phyloP scores from a whole-genome alignment of 2,329 filamentous ascomycete genomes.

The Fusarium sp. region DNA sequence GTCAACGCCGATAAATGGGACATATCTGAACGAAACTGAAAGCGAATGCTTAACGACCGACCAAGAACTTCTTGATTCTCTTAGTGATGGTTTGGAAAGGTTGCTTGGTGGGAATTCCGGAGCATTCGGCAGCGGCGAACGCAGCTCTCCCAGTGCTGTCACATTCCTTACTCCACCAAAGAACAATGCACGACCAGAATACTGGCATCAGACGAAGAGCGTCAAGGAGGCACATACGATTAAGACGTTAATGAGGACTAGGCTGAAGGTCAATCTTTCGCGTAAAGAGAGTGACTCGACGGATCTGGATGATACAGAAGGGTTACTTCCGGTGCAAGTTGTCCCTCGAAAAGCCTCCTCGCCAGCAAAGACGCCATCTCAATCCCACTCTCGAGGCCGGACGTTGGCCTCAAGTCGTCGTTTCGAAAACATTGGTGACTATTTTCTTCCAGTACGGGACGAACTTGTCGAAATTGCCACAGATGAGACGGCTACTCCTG shows the following conservation, averaged over 20 bases:
- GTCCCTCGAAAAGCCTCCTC: constrained; percentile 26
- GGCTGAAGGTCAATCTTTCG: constrained; percentile 51
- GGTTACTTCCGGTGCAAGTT: constrained; percentile 47
- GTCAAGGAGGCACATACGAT: constrained; percentile 9
- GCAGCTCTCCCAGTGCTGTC: not conserved
- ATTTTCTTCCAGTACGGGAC: constrained; percentile 46
- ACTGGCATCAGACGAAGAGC: not conserved
- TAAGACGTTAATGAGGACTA: constrained; percentile 47
- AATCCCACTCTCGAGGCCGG: constrained; percentile 6
- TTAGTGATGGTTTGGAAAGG: constrained; percentile 24
- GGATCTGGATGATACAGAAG: constrained; percentile 43
- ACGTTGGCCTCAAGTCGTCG: constrained; percentile 16
- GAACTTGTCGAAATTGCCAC: constrained; percentile 52
- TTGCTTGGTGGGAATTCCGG: constrained; percentile 7
- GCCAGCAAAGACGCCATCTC: constrained; percentile 6
- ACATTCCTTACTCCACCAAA: not conserved
- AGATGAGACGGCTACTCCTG: constrained; percentile 52
- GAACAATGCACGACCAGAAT: not conserved
- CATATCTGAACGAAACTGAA: not conserved
- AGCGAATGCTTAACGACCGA: constrained; percentile 9
- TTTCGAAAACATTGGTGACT: constrained; percentile 50
- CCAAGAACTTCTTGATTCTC: constrained; percentile 21
- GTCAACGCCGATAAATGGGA: not conserved
- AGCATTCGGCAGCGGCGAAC: not conserved
- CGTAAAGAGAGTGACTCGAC: constrained; percentile 51